These are phyloP conservation scores for Pleurotus platypus DNA, from an alignment of 768 basidiomycete species.

Conservation along the genomic window DNA sequence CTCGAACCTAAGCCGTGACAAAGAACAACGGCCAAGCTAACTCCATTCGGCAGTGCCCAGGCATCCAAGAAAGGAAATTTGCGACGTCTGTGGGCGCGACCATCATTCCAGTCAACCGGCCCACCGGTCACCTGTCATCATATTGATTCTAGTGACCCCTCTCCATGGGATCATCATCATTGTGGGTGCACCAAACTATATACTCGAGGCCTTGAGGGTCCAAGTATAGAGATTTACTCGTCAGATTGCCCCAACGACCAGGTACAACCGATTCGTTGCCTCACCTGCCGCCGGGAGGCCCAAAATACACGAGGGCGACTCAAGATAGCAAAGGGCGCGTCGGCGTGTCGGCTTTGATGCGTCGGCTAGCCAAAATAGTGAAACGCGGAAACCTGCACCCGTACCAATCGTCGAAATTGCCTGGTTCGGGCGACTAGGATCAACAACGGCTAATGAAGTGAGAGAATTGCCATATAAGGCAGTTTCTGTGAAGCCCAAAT, in stretches of 20 bases:
- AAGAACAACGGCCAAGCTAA: too few species aligned
- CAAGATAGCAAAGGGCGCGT: neutral
- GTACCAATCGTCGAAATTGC: conserved; percentile 9
- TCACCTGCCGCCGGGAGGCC: neutral
- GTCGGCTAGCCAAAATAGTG: conserved; percentile 1
- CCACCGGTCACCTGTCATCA: neutral
- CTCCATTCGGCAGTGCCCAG: neutral
- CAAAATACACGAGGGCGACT: neutral
- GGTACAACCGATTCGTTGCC: neutral
- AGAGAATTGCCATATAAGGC: conserved; percentile 3
- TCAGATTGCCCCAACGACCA: neutral
- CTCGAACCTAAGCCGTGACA: too few species aligned
- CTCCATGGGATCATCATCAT: conserved; percentile 1
- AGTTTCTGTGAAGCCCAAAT: neutral
- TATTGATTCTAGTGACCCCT: neutral
- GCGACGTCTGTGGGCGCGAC: neutral
- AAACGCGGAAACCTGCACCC: conserved; percentile 2
- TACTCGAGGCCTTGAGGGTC: neutral
- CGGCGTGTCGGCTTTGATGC: neutral
- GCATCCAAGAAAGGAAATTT: neutral
- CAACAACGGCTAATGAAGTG: conserved; percentile 2
- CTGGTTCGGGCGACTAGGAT: neutral
- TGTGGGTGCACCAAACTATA: neutral
- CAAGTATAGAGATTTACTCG: neutral
- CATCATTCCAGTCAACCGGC: neutral